Conservation (phyloP, 2,329 filamentous ascomycete genomes). For the Diaporthe eres region DNA sequence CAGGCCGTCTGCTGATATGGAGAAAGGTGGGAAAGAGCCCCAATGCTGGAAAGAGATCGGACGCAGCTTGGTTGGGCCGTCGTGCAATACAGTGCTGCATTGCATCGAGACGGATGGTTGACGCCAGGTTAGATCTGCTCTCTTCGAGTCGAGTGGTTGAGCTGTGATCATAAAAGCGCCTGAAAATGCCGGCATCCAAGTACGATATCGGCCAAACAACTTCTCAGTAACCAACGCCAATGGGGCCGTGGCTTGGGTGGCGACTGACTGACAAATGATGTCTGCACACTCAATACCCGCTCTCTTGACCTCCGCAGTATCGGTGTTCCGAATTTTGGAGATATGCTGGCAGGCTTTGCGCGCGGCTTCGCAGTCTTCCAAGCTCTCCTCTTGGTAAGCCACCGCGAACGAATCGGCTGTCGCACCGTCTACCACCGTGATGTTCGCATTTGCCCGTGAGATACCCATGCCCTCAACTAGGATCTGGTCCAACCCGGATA, state of each 20-base stretch:
- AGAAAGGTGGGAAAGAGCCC: background rate
- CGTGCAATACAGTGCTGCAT: background rate
- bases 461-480: background rate
- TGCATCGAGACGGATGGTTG: slow-evolving; percentile 8
- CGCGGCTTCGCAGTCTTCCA: background rate
- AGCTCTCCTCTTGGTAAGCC: background rate
- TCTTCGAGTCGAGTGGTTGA: background rate
- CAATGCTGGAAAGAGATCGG: background rate
- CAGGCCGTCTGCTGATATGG: background rate
- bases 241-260: background rate
- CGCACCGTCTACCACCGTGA: background rate
- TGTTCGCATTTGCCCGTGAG: background rate
- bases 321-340: background rate
- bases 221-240: background rate
- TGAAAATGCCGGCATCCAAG: background rate
- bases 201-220: background rate
- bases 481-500: slow-evolving; percentile 1
- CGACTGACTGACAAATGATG: slow-evolving; percentile 3
- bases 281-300: background rate
- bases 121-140: background rate
- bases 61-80: too few species aligned
- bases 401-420: background rate
- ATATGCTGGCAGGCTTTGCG: background rate
- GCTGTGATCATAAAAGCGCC: background rate
- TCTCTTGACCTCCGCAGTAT: too few species aligned